Evolutionary conservation across 352 stramenopile genomes (phyloP).

Genomic region (Elongisporangium prolatum): DNA sequence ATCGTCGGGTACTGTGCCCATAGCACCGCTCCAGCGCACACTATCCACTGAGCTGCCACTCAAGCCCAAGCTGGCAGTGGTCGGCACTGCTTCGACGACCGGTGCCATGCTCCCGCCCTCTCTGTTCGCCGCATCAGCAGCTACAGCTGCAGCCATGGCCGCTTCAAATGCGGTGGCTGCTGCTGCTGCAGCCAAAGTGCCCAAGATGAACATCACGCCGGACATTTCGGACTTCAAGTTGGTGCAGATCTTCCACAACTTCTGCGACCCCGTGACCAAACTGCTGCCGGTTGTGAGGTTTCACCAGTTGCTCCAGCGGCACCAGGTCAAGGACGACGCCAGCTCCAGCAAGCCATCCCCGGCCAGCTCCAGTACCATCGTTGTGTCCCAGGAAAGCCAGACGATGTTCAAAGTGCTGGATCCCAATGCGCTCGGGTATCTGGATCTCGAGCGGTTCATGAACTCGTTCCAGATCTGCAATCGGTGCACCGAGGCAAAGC

Average conservation of each 20-base stretch:
- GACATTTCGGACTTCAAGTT: constrained; percentile 84
- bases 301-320: constrained; percentile 54
- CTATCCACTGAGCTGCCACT: constrained; percentile 25
- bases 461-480: constrained; percentile 87
- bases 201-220: constrained; percentile 61
- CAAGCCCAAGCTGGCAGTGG: constrained; percentile 35
- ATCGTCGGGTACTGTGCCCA: constrained; percentile 41
- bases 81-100: constrained; percentile 7
- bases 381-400: constrained; percentile 36
- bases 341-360: constrained; percentile 2
- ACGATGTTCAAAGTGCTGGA: constrained; percentile 56
- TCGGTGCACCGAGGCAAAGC: constrained; percentile 75
- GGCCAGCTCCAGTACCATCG: not conserved
- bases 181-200: constrained; percentile 17
- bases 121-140: not conserved
- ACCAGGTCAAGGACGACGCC: constrained; percentile 63
- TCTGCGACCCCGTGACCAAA: constrained; percentile 62
- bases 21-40: constrained; percentile 35
- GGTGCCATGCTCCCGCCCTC: not conserved
- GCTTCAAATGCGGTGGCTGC: constrained; percentile 3
- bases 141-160: constrained; percentile 11
- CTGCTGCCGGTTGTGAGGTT: constrained; percentile 45
- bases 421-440: constrained; percentile 26
- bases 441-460: constrained; percentile 77
- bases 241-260: constrained; percentile 82